Base-by-base conservation (phyloP, 108 stramenopile species). In the Chaetoceros muelleri region DNA sequence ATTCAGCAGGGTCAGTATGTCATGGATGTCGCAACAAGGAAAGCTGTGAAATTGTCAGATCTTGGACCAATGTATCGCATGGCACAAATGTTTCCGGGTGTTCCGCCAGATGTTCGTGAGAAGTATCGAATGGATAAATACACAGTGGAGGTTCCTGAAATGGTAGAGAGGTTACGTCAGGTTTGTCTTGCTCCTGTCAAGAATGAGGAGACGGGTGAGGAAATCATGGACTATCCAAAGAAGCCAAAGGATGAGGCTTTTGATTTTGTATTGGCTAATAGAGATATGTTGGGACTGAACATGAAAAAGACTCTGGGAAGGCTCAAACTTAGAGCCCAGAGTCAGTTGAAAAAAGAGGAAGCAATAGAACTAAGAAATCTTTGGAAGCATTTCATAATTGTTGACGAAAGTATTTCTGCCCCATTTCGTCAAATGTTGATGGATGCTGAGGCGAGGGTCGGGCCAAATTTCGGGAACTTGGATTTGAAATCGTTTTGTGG, bases 1-100 rank as follows among this genome's bases (percentile, higher is more conserved):
- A 72, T 91, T 29, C 65, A 66, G 44, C 85, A 91, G 70, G 89
- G 89, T 18, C 69, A 84, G 30, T 69, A 68, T 29, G 89, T 91
- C 28, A 76, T 86, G 85, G 89, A 91, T 71, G 80, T 87, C 31
- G 78, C 84, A 18, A 91, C 89, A 1, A 74, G 83, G 0, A 84
- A 83, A 64, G 79, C 85, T 0, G 85, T 91, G 25, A 64, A 78
- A 27, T 60, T 91, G 8, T 71, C 70, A 24, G 63, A 79, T 28
- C 28, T 72, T 17, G 87, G 87, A 30, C 74, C 81, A n/a, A 80
- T 81, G 26, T 84, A 79, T 48, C 70, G 85, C 48, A 48, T 91
- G 28, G 89, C 89, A 31, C 85, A 91, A 74, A 82, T 91, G 81
- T 81, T 85, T 58, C 89, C 89, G 0, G 81, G 80, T 3, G 81